Evolutionary conservation across 768 basidiomycete genomes (phyloP).

Genomic region (Suillus brevipes): DNA sequence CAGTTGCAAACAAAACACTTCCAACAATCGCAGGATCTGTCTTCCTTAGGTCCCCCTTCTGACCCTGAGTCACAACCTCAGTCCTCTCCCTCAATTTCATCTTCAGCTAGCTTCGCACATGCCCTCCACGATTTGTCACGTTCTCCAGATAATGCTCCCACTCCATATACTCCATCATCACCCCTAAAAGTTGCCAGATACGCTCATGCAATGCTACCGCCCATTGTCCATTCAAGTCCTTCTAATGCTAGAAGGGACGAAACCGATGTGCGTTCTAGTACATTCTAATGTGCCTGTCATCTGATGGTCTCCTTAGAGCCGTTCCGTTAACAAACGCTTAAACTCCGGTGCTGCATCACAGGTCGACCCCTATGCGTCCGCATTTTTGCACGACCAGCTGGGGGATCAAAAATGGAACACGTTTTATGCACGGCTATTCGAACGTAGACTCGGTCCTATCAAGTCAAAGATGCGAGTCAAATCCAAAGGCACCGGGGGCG

Average conservation of each 20-base stretch:
- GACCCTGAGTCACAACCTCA: conserved; percentile 31
- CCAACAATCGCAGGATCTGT: conserved; percentile 27
- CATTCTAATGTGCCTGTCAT: not conserved
- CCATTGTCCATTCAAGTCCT: conserved; percentile 36
- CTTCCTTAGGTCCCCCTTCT: conserved; percentile 17
- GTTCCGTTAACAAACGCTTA: conserved; percentile 27
- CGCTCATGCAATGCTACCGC: conserved; percentile 33
- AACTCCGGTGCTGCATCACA: conserved; percentile 24
- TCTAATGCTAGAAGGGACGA: conserved; percentile 27
- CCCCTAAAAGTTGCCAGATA: conserved; percentile 25
- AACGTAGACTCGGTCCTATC: conserved; percentile 42
- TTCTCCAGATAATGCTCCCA: conserved; percentile 16
- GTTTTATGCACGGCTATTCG: conserved; percentile 48
- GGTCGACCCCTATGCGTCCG: conserved; percentile 45
- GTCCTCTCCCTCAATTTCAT: conserved; percentile 23
- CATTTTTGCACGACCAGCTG: conserved; percentile 45
- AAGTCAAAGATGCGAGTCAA: conserved; percentile 38
- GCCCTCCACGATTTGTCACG: conserved; percentile 27
- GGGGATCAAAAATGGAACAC: conserved; percentile 45
- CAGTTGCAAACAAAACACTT: conserved; percentile 31
- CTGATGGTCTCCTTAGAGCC: conserved; percentile 27
- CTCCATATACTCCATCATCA: conserved; percentile 21
- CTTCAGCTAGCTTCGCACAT: conserved; percentile 25
- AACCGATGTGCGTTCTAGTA: conserved; percentile 21
- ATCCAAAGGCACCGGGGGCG: conserved; percentile 24